phyloP scores from a whole-genome alignment of 768 basidiomycete genomes.

The Boletus sp. region DNA sequence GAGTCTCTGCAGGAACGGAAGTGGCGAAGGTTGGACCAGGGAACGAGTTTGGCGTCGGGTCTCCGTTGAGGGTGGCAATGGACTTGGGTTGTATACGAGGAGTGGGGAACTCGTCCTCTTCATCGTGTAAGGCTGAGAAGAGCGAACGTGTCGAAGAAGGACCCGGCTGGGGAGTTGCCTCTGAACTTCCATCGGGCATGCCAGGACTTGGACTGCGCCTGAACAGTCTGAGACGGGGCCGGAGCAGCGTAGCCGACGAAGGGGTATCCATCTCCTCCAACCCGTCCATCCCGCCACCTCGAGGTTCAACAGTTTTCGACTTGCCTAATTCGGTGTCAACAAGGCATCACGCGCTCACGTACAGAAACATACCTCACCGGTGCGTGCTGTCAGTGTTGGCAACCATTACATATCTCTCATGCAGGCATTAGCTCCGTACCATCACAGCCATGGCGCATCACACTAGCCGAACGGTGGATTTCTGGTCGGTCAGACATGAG shows the following conservation, averaged over 20 bases:
- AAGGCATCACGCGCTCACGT: neutral
- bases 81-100: slow-evolving; percentile 25
- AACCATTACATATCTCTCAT: neutral
- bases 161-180: slow-evolving; percentile 23
- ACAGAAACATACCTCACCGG: no score
- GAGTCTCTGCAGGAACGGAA: slow-evolving; percentile 38
- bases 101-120: slow-evolving; percentile 32
- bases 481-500: no score
- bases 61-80: slow-evolving; percentile 18
- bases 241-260: slow-evolving; percentile 7
- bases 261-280: slow-evolving; percentile 15
- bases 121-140: slow-evolving; percentile 16
- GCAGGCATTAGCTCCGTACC: neutral
- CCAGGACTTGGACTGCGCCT: slow-evolving; percentile 20
- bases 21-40: slow-evolving; percentile 8
- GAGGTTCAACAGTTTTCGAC: neutral
- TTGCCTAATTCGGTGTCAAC: neutral
- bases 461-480: slow-evolving; percentile 4
- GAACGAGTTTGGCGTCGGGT: neutral
- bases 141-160: slow-evolving; percentile 15
- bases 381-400: neutral
- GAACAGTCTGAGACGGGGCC: slow-evolving; percentile 22
- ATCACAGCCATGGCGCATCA: neutral
- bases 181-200: slow-evolving; percentile 8
- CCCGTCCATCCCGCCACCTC: neutral